phyloP scores from a whole-genome alignment of 2,329 filamentous ascomycete genomes.

The Cercospora zeae-maydis region DNA sequence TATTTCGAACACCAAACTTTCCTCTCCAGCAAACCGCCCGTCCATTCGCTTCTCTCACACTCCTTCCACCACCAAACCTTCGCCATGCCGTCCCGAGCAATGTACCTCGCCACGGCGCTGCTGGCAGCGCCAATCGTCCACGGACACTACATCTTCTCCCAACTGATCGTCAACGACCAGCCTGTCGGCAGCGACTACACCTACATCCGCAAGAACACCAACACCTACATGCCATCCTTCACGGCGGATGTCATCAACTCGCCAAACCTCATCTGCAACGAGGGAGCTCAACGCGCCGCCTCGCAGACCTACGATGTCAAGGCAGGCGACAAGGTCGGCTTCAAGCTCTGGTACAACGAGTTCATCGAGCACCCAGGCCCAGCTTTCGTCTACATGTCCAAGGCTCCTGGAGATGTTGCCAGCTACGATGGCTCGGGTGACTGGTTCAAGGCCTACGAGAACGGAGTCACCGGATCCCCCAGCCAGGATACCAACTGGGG shows the following conservation, averaged over 20 bases:
- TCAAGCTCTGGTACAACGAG: constrained; percentile 18
- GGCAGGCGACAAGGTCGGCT: constrained; percentile 22
- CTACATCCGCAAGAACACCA: constrained; percentile 24
- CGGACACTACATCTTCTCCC: constrained; percentile 25
- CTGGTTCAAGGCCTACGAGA: constrained; percentile 26
- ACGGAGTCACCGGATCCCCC: constrained; percentile 12
- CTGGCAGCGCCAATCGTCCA: background rate
- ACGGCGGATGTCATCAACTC: constrained; percentile 16
- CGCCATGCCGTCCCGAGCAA: background rate
- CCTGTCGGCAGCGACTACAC: constrained; percentile 18
- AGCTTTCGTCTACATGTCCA: constrained; percentile 22
- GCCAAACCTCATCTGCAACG: constrained; percentile 9
- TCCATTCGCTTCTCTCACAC: background rate
- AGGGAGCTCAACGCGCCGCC: constrained; percentile 14
- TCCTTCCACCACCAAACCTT: background rate
- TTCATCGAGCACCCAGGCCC: constrained; percentile 25
- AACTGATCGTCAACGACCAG: constrained; percentile 21
- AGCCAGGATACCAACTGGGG: constrained; percentile 15
- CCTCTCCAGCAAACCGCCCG: background rate
- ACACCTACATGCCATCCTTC: constrained; percentile 21
- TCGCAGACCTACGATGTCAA: constrained; percentile 19
- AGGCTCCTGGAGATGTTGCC: constrained; percentile 19
- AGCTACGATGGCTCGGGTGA: constrained; percentile 20
- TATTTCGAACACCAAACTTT: background rate
- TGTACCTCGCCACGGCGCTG: background rate